These are phyloP conservation scores for Fusarium floridanum DNA, from an alignment of 2,329 filamentous ascomycete species.

Conservation along the genomic window DNA sequence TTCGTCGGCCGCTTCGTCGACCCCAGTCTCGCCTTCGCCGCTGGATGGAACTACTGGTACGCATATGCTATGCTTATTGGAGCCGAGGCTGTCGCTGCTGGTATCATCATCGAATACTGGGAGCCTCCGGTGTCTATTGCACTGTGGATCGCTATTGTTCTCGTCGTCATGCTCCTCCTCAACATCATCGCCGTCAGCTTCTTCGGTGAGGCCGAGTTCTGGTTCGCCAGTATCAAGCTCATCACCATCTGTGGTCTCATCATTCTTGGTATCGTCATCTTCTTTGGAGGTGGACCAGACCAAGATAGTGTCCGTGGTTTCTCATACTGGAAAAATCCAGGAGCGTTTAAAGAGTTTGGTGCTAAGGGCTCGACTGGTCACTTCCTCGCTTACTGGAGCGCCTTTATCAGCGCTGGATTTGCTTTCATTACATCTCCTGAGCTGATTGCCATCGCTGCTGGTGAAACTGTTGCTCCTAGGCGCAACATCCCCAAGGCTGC, in stretches of 20 bases:
- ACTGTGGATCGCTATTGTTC: conserved; percentile 71
- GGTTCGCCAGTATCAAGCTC: conserved; percentile 71
- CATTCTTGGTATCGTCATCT: conserved; percentile 59
- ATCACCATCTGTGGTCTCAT: conserved; percentile 70
- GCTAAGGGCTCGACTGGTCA: conserved; percentile 62
- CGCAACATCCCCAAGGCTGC: conserved; percentile 50
- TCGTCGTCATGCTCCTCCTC: conserved; percentile 65
- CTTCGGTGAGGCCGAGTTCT: conserved; percentile 73
- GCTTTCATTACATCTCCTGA: conserved; percentile 50
- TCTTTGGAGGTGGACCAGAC: conserved; percentile 67
- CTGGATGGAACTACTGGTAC: conserved; percentile 74
- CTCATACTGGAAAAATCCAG: conserved; percentile 55
- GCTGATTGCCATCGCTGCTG: conserved; percentile 47
- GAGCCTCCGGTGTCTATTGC: conserved; percentile 62
- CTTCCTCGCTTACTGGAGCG: conserved; percentile 71
- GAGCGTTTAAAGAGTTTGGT: conserved; percentile 63
- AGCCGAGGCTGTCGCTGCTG: conserved; percentile 69
- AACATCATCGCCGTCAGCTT: conserved; percentile 69
- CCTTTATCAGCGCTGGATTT: conserved; percentile 65
- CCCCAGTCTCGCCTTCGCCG: conserved; percentile 67
- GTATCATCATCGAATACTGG: conserved; percentile 73
- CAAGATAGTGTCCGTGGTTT: conserved; percentile 59
- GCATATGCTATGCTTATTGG: conserved; percentile 70
- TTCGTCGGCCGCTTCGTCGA: conserved; percentile 69
- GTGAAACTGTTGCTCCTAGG: conserved; percentile 51